Evolutionary conservation across 306 rosid species (phyloP).

Genomic region (Erythrophleum fordii): DNA sequence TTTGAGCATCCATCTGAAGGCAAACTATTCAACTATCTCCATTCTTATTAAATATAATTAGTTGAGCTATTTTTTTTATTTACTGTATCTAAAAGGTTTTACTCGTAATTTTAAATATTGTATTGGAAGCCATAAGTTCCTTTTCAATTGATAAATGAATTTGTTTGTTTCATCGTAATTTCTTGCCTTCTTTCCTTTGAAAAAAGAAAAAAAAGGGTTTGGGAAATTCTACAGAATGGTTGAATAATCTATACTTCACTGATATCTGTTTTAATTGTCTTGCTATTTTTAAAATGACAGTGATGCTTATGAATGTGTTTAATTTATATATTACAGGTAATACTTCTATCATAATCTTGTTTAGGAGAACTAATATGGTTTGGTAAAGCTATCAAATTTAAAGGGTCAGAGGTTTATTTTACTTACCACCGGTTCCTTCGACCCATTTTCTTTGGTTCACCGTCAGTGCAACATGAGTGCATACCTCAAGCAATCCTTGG

Average conservation of each 20-base stretch:
- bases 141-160: no score
- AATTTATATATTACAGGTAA: conserved; percentile 61
- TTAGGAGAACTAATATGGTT: conserved; percentile 57
- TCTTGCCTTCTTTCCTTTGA: not conserved
- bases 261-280: not conserved
- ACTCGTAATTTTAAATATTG: not conserved
- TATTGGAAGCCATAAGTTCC: not conserved
- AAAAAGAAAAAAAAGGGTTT: not conserved
- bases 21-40: conserved; percentile 33
- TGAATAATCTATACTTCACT: not conserved
- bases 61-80: not conserved
- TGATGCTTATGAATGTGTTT: conserved; percentile 9
- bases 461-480: conserved; percentile 87
- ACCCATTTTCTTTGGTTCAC: conserved; percentile 65
- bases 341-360: conserved; percentile 56
- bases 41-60: not conserved
- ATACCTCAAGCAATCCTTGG: conserved; percentile 88
- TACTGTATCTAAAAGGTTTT: not conserved
- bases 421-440: conserved; percentile 68
- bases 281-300: not conserved
- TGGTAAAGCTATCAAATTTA: conserved; percentile 54
- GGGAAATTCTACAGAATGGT: not conserved
- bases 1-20: conserved; percentile 94
- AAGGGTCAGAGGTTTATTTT: conserved; percentile 58
- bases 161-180: not conserved